Evolutionary conservation across 2,329 filamentous ascomycete species (phyloP).

Genomic region (Ustulina deusta): DNA sequence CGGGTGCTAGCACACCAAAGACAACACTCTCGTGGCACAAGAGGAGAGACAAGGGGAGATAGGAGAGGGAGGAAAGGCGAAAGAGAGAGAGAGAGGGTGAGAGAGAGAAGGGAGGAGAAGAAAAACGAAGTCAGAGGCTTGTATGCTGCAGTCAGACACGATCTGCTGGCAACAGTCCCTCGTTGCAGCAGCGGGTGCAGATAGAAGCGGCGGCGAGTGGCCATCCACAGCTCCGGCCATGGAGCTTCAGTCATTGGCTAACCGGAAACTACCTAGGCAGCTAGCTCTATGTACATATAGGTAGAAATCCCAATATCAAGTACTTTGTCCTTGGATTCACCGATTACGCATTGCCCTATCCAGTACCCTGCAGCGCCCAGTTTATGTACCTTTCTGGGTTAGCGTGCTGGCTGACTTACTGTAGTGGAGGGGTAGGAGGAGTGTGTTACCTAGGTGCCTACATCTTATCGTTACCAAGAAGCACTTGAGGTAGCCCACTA

Average conservation of each 20-base stretch:
- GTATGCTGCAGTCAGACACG: slow-evolving; percentile 16
- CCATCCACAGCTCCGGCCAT: slow-evolving; percentile 36
- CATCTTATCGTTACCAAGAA: neutral
- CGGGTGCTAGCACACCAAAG: slow-evolving; percentile 10
- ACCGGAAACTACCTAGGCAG: slow-evolving; percentile 13
- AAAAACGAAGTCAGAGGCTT: slow-evolving; percentile 27
- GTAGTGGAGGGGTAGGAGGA: neutral
- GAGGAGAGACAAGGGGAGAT: neutral
- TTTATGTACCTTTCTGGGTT: slow-evolving; percentile 2
- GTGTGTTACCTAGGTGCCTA: neutral
- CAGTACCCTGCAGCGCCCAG: slow-evolving; percentile 6
- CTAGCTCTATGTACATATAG: neutral
- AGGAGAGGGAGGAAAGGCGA: neutral
- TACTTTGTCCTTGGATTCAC: slow-evolving; percentile 23
- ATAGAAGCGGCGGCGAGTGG: slow-evolving; percentile 13
- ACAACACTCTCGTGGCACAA: slow-evolving; percentile 3
- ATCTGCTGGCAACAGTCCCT: slow-evolving; percentile 12
- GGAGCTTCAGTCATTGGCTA: slow-evolving; percentile 36
- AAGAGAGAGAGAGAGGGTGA: neutral
- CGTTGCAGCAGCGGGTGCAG: slow-evolving; percentile 3
- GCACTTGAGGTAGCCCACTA: neutral
- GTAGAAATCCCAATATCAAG: neutral
- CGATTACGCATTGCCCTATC: slow-evolving; percentile 33
- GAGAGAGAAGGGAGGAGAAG: slow-evolving; percentile 15
- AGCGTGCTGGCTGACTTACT: slow-evolving; percentile 33